Evolutionary conservation across 2,329 filamentous ascomycete genomes (phyloP).

Genomic region (Orbilia ellipsospora): DNA sequence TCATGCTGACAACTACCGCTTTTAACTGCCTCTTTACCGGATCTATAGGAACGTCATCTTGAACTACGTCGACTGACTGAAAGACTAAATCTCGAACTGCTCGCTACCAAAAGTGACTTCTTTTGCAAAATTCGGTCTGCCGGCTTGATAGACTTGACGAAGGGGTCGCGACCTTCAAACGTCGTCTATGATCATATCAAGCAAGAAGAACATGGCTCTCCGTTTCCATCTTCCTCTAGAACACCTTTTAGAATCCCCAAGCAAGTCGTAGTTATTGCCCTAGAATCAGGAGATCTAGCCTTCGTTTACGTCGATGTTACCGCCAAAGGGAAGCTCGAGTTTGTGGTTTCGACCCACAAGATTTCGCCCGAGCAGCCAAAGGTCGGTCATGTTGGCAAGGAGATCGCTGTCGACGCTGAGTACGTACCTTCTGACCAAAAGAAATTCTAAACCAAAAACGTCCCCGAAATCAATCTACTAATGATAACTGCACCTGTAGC

Average conservation of each 20-base stretch:
- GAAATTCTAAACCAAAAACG: not conserved
- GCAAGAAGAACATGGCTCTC: slow-evolving; percentile 64
- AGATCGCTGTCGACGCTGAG: slow-evolving; percentile 82
- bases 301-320: slow-evolving; percentile 76
- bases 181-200: slow-evolving; percentile 44
- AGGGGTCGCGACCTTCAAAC: slow-evolving; percentile 1
- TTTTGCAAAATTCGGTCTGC: slow-evolving; percentile 81
- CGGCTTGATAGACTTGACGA: slow-evolving; percentile 73
- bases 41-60: slow-evolving; percentile 75
- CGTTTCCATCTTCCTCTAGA: slow-evolving; percentile 58
- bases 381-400: slow-evolving; percentile 70
- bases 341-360: slow-evolving; percentile 71
- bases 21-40: slow-evolving; percentile 1
- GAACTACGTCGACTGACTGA: slow-evolving; percentile 79
- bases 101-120: slow-evolving; percentile 84
- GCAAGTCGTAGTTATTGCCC: slow-evolving; percentile 81
- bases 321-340: slow-evolving; percentile 67
- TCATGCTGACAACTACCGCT: slow-evolving; percentile 33
- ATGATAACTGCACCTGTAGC: slow-evolving; percentile 44
- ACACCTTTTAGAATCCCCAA: slow-evolving; percentile 69
- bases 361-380: slow-evolving; percentile 70
- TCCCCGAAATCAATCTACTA: not conserved
- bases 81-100: slow-evolving; percentile 77
- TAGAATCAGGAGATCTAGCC: slow-evolving; percentile 77
- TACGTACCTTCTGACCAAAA: slow-evolving; percentile 63